A percentile compares a stretch with the other conserved stretches of the same genome.
phyloP scores from a whole-genome alignment of 306 rosid species.

The Abrus precatorius region DNA sequence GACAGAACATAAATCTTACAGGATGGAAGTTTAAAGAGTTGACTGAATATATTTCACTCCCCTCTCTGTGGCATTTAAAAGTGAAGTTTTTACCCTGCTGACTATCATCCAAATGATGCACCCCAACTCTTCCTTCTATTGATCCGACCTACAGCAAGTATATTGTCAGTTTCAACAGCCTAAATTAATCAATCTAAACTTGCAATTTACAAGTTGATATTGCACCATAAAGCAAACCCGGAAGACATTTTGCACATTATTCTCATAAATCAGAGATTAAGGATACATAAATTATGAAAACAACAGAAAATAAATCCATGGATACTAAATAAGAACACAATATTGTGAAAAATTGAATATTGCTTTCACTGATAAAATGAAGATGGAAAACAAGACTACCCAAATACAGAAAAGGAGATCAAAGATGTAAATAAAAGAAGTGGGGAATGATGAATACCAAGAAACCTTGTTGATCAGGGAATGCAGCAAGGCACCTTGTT shows the following conservation, averaged over 20 bases:
- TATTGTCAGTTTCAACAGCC: slow-evolving; percentile 48
- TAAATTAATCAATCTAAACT: slow-evolving; percentile 32
- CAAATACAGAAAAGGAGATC: slow-evolving; percentile 37
- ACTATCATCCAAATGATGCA: slow-evolving; percentile 89
- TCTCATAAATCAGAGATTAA: slow-evolving; percentile 27
- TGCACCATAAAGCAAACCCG: slow-evolving; percentile 17
- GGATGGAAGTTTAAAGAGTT: slow-evolving; percentile 97
- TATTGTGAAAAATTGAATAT: slow-evolving; percentile 1
- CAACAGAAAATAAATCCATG: background rate
- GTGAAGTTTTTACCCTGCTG: slow-evolving; percentile 87
- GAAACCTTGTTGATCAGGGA: slow-evolving; percentile 96
- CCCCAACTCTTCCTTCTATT: slow-evolving; percentile 98
- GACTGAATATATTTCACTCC: slow-evolving; percentile 83
- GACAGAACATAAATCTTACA: slow-evolving; percentile 62
- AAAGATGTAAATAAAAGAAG: slow-evolving; percentile 43
- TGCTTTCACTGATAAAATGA: slow-evolving; percentile 14
- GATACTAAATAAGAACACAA: slow-evolving; percentile 6
- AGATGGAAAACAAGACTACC: slow-evolving; percentile 25
- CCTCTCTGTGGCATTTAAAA: slow-evolving; percentile 96
- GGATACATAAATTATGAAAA: slow-evolving; percentile 7
- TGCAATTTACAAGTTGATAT: slow-evolving; percentile 33
- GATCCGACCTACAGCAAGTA: slow-evolving; percentile 78
- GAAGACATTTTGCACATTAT: slow-evolving; percentile 28
- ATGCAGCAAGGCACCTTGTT: slow-evolving; percentile 93
- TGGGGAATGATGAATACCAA: slow-evolving; percentile 63